Conservation (phyloP, 345 rosid species). For the Kandelia obovata region DNA sequence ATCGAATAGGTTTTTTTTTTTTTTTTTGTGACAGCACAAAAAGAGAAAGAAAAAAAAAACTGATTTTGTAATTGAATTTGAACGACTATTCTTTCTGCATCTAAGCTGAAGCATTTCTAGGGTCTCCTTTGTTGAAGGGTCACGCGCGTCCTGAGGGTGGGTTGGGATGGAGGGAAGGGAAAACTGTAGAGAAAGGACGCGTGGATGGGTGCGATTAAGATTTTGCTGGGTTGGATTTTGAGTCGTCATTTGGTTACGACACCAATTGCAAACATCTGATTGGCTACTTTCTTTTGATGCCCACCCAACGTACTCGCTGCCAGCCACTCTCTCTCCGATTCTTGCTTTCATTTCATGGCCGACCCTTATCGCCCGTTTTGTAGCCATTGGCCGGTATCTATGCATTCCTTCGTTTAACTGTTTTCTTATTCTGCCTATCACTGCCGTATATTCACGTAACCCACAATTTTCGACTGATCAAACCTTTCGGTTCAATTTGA, state of each 20-base stretch:
- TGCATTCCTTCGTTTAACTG: constrained; percentile 22
- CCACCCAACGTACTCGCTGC: not conserved
- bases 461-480: not conserved
- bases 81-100: too few species aligned
- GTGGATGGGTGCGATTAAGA: not conserved
- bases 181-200: not conserved
- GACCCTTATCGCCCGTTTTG: constrained; percentile 9
- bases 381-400: constrained; percentile 34
- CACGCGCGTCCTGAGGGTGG: not conserved
- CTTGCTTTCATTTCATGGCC: not conserved
- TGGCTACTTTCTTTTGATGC: not conserved
- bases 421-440: constrained; percentile 9
- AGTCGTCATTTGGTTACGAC: not conserved
- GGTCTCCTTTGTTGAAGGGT: too few species aligned
- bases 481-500: too few species aligned
- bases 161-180: not conserved
- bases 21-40: too few species aligned
- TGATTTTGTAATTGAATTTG: too few species aligned
- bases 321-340: constrained; percentile 8
- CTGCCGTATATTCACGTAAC: not conserved
- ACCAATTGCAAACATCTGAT: not conserved
- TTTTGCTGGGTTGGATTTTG: not conserved
- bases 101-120: too few species aligned
- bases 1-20: too few species aligned
- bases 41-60: too few species aligned